Percentiles rank a stretch among this genome's conserved stretches.
Evolutionary conservation across 306 rosid species (phyloP).

Genomic region (Inga leiocalycina): DNA sequence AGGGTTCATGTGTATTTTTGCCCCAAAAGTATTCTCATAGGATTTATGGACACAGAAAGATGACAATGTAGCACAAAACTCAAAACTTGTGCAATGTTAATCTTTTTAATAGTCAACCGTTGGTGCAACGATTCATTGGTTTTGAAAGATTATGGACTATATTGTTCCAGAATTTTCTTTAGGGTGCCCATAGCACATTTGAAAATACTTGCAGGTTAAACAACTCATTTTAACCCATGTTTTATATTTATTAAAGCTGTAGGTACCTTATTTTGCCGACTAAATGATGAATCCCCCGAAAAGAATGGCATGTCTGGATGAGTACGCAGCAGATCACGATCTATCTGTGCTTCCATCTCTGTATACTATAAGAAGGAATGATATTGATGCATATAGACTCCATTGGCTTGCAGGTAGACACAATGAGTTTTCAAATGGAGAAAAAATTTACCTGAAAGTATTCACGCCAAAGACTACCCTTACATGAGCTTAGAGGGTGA

Average conservation of each 20-base stretch:
- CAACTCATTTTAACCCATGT: neutral
- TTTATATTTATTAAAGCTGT: neutral
- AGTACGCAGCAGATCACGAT: constrained; percentile 77
- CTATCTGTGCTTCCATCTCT: constrained; percentile 76
- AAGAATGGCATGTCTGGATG: constrained; percentile 85
- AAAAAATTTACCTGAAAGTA: constrained; percentile 64
- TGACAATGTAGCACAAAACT: neutral
- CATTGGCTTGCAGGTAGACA: constrained; percentile 11
- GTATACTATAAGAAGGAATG: constrained; percentile 51
- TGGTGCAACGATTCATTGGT: neutral
- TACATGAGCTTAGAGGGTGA: constrained; percentile 77
- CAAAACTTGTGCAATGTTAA: neutral
- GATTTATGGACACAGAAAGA: neutral
- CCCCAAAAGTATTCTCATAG: neutral
- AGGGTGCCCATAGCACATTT: neutral
- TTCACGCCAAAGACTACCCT: constrained; percentile 67
- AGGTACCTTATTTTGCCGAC: constrained; percentile 66
- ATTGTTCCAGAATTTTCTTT: neutral
- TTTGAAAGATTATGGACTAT: neutral
- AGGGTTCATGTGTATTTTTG: neutral
- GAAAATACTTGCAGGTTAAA: neutral
- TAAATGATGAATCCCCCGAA: constrained; percentile 63
- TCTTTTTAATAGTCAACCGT: neutral
- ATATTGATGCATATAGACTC: constrained; percentile 22
- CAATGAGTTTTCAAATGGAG: constrained; percentile 26